These are phyloP conservation scores for Xerocomus brunneocitrinus DNA, from an alignment of 768 basidiomycete genomes.

Conservation along the genomic window DNA sequence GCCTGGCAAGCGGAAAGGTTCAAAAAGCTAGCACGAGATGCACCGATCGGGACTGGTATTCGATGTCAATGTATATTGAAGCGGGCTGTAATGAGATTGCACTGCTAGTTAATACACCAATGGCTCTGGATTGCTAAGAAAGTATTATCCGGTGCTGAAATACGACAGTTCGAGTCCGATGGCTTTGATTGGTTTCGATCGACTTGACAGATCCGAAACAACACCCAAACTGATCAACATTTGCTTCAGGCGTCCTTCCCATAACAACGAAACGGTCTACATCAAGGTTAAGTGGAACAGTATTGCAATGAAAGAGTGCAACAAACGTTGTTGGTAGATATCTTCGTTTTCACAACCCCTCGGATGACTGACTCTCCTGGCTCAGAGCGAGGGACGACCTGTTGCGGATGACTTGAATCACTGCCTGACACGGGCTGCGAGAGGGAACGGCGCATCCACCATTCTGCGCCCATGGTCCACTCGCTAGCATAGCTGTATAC, in stretches of 20 bases:
- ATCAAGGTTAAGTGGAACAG: neutral
- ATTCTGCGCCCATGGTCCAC: slow-evolving; percentile 92
- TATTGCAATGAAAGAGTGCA: neutral
- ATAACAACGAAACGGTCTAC: slow-evolving; percentile 85
- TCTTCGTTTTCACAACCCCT: slow-evolving; percentile 85
- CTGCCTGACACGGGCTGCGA: slow-evolving; percentile 22
- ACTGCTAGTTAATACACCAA: neutral
- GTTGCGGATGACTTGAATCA: slow-evolving; percentile 10
- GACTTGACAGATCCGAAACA: slow-evolving; percentile 82
- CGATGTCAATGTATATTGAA: neutral
- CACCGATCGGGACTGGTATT: no score
- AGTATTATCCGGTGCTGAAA: slow-evolving; percentile 59
- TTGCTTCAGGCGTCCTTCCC: slow-evolving; percentile 89
- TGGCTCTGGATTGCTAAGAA: neutral
- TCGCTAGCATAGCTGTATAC: slow-evolving; percentile 96
- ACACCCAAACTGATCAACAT: slow-evolving; percentile 88
- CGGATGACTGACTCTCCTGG: slow-evolving; percentile 39
- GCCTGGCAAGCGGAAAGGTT: no score
- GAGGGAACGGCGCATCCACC: slow-evolving; percentile 77
- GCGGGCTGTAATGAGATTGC: neutral
- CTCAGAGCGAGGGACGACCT: slow-evolving; percentile 3
- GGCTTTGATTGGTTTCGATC: slow-evolving; percentile 82
- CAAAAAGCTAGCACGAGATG: no score
- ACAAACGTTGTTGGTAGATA: slow-evolving; percentile 85
- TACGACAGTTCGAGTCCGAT: slow-evolving; percentile 93